Evolutionary conservation across 495 filamentous ascomycete species (phyloP).

Genomic region (Usnea hakonensis): DNA sequence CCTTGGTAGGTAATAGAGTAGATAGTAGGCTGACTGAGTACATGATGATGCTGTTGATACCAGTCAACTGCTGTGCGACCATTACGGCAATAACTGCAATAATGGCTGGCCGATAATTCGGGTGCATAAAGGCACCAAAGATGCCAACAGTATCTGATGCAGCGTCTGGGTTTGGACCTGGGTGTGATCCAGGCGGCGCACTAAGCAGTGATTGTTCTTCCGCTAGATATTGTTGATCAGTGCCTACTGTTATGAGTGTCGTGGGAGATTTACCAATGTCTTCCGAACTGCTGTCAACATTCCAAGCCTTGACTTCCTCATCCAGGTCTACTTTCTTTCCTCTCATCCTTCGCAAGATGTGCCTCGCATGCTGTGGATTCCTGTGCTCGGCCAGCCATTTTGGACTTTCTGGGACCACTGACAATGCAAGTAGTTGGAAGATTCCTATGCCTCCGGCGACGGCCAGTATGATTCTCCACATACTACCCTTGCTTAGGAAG

Average conservation of each 20-base stretch:
- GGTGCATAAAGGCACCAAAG: slow-evolving; percentile 53
- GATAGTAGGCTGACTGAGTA: slow-evolving; percentile 86
- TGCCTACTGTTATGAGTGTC: neutral
- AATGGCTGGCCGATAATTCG: slow-evolving; percentile 64
- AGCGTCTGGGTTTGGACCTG: slow-evolving; percentile 25
- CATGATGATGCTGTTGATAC: slow-evolving; percentile 97
- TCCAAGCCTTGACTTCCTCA: slow-evolving; percentile 63
- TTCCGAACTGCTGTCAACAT: slow-evolving; percentile 36
- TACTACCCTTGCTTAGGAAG: slow-evolving; percentile 66
- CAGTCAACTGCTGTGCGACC: slow-evolving; percentile 84
- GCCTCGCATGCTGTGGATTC: slow-evolving; percentile 51
- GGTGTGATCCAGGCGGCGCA: slow-evolving; percentile 27
- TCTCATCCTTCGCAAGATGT: slow-evolving; percentile 63
- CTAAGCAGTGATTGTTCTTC: slow-evolving; percentile 45
- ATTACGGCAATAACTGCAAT: slow-evolving; percentile 84
- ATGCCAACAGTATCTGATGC: slow-evolving; percentile 52
- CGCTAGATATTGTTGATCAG: slow-evolving; percentile 5
- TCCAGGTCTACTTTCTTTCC: slow-evolving; percentile 61
- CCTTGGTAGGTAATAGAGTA: slow-evolving; percentile 65
- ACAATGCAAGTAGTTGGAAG: slow-evolving; percentile 56
- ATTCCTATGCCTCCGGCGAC: slow-evolving; percentile 62
- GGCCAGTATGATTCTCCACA: slow-evolving; percentile 78
- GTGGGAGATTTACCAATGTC: slow-evolving; percentile 26
- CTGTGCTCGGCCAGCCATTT: slow-evolving; percentile 70
- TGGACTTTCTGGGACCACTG: slow-evolving; percentile 75